phyloP scores from a whole-genome alignment of 2,329 filamentous ascomycete species.

The Graphilbum sp. region DNA sequence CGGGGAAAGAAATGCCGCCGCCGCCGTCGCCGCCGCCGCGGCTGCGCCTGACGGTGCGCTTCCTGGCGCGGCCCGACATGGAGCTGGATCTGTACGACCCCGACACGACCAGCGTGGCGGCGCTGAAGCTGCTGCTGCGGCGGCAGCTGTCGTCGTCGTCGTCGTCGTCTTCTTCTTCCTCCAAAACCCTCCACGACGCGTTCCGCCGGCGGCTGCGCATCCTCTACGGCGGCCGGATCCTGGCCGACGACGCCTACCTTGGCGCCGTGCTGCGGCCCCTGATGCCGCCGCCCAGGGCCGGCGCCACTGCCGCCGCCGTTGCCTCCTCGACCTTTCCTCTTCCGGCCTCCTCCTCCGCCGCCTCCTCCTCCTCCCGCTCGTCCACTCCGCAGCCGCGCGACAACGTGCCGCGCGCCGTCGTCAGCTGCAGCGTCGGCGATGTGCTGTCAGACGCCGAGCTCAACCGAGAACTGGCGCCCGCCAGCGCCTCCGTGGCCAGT shows the following conservation, averaged over 20 bases:
- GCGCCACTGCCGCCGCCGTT: slow-evolving; percentile 13
- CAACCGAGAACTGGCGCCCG: slow-evolving; percentile 28
- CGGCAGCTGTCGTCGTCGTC: slow-evolving; percentile 31
- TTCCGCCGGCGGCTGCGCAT: slow-evolving; percentile 61
- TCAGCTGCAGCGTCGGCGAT: slow-evolving; percentile 85
- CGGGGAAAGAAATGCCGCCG: too few relatives aligned
- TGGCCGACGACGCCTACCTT: slow-evolving; percentile 57
- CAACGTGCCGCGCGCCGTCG: slow-evolving; percentile 53
- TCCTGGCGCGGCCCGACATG: slow-evolving; percentile 74
- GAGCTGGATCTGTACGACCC: slow-evolving; percentile 59
- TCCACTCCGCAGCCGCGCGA: slow-evolving; percentile 9
- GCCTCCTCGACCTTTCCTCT: slow-evolving; percentile 2
- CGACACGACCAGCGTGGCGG: slow-evolving; percentile 49
- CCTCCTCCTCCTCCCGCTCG: background rate
- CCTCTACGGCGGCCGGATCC: slow-evolving; percentile 77
- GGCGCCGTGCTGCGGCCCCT: slow-evolving; percentile 49
- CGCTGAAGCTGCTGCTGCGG: slow-evolving; percentile 72
- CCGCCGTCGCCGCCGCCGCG: too few relatives aligned
- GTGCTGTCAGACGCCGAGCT: slow-evolving; percentile 54
- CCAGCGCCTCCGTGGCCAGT: slow-evolving; percentile 20
- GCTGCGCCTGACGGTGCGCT: slow-evolving; percentile 73
- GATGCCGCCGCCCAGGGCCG: slow-evolving; percentile 34
- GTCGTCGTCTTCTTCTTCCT: background rate
- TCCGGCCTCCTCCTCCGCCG: background rate
- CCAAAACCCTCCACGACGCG: slow-evolving; percentile 5